Percentiles rank a stretch among this genome's conserved stretches.
These are phyloP conservation scores for Casuarina equisetifolia DNA, from an alignment of 306 rosid genomes.

Conservation along the genomic window DNA sequence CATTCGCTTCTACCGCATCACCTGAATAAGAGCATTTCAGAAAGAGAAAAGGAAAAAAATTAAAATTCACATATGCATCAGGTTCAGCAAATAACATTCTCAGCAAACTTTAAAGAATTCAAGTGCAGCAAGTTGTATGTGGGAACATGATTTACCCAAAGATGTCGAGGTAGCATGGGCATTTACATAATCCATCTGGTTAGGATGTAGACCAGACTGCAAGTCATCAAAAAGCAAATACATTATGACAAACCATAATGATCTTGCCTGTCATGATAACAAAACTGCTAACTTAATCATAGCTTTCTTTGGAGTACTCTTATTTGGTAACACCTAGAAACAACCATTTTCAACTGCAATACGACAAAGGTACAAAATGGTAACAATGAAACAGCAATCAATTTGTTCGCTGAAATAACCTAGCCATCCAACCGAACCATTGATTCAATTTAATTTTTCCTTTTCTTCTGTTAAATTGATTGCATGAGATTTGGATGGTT, in stretches of 20 bases:
- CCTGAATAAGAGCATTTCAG: constrained; percentile 41
- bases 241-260: constrained; percentile 1
- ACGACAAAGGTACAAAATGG: background rate
- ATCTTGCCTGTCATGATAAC: background rate
- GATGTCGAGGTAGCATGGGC: constrained; percentile 94
- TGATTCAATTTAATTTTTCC: constrained; percentile 1
- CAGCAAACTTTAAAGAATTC: constrained; percentile 19
- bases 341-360: background rate
- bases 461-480: background rate
- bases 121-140: constrained; percentile 24
- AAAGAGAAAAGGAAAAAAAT: background rate
- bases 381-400: background rate
- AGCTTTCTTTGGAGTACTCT: background rate
- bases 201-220: constrained; percentile 81
- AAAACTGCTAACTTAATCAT: background rate
- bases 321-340: background rate
- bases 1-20: constrained; percentile 82
- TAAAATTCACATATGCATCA: constrained; percentile 18
- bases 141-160: constrained; percentile 55
- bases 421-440: constrained; percentile 16
- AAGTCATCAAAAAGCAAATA: constrained; percentile 31
- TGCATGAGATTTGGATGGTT: background rate
- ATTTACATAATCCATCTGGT: constrained; percentile 80
- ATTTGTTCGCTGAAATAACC: background rate
- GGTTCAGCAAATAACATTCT: constrained; percentile 9